Conservation (phyloP, 2,329 filamentous ascomycete species). For the Stagonosporopsis rhizophila region DNA sequence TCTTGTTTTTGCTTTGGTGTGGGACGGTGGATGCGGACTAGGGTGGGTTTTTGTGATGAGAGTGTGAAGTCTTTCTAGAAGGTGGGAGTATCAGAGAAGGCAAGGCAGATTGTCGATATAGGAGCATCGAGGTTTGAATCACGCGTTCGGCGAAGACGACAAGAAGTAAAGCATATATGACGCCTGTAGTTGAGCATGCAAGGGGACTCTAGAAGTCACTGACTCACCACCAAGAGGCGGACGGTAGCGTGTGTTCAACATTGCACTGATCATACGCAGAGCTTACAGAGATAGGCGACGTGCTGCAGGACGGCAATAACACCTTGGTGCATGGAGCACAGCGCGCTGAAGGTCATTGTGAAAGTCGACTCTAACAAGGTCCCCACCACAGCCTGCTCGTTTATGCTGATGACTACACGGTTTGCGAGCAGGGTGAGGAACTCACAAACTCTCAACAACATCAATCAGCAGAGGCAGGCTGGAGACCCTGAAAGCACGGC, state of each 20-base stretch:
- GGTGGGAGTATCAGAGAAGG: too few species aligned
- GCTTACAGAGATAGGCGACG: constrained; percentile 18
- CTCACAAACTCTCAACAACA: neutral
- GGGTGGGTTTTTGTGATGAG: too few species aligned
- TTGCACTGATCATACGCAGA: constrained; percentile 20
- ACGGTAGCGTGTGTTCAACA: constrained; percentile 26
- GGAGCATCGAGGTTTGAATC: too few species aligned
- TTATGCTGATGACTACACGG: neutral
- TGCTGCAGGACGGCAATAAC: constrained; percentile 10
- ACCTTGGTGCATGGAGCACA: constrained; percentile 3
- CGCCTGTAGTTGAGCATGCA: neutral
- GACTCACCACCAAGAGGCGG: constrained; percentile 10
- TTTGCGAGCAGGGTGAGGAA: neutral
- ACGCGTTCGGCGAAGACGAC: neutral
- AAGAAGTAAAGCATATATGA: neutral
- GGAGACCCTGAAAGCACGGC: constrained; percentile 23
- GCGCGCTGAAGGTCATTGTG: neutral
- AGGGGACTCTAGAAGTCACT: neutral
- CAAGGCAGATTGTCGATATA: too few species aligned
- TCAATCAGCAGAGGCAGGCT: constrained; percentile 19
- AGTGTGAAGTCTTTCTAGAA: too few species aligned
- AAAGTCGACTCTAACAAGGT: neutral
- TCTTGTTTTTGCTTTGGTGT: too few species aligned
- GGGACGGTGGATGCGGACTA: too few species aligned
- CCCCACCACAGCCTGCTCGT: too few species aligned